Percentiles rank a stretch among this genome's conserved stretches.
phyloP scores from a whole-genome alignment of 2,329 filamentous ascomycete genomes.

The Magnaporthiopsis rhizophila region DNA sequence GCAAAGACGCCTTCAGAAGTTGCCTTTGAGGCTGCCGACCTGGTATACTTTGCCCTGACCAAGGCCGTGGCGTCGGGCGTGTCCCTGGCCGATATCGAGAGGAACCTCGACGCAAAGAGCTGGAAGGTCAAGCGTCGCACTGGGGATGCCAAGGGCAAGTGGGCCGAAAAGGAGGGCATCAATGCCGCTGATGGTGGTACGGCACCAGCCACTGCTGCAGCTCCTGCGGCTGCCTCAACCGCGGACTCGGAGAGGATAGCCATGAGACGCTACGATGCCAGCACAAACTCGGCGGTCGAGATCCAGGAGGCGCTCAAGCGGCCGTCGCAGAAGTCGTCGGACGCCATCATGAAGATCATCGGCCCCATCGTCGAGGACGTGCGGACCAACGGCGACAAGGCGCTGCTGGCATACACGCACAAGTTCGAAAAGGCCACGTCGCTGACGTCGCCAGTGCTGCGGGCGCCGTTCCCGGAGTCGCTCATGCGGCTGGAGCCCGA shows the following conservation, averaged over 20 bases:
- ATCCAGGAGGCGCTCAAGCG: conserved; percentile 72
- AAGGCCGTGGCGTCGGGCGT: conserved; percentile 83
- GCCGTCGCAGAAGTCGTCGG: conserved; percentile 90
- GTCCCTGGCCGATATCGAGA: conserved; percentile 80
- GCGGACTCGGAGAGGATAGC: conserved; percentile 53
- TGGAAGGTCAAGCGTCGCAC: conserved; percentile 89
- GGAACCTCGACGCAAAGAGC: conserved; percentile 87
- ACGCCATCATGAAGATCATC: conserved; percentile 85
- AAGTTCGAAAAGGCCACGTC: conserved; percentile 96
- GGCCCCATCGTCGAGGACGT: conserved; percentile 88
- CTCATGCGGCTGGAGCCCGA: conserved; percentile 81
- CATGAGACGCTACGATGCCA: conserved; percentile 73
- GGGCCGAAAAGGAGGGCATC: conserved; percentile 76
- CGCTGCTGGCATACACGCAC: conserved; percentile 87
- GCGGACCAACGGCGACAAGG: conserved; percentile 74
- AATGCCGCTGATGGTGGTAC: conserved; percentile 27
- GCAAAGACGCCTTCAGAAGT: conserved; percentile 75
- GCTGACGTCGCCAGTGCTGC: conserved; percentile 79
- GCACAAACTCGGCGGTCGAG: conserved; percentile 53
- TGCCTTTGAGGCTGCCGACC: conserved; percentile 88
- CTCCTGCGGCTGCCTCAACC: conserved; percentile 28
- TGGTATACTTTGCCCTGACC: conserved; percentile 92
- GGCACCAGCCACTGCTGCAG: conserved; percentile 20
- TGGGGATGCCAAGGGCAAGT: conserved; percentile 90
- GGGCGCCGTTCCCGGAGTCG: conserved; percentile 75